phyloP scores from a whole-genome alignment of 2,329 filamentous ascomycete genomes.

The Coniochaeta ligniaria region DNA sequence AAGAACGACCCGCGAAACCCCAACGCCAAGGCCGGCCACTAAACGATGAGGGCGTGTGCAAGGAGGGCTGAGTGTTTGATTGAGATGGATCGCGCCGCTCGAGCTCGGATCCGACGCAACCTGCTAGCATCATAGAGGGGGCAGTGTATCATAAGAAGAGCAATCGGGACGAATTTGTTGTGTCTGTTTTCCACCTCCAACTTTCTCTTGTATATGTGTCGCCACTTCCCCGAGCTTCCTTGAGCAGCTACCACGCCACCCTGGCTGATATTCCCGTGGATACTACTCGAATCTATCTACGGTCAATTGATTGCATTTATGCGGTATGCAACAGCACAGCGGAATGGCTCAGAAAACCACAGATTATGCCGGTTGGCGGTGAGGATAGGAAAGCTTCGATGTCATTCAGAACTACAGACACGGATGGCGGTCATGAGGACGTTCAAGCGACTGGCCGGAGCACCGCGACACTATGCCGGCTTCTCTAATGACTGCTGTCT shows the following conservation, averaged over 20 bases:
- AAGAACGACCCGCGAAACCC: conserved; percentile 96
- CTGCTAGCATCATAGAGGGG: conserved; percentile 10
- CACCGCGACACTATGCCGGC: too few species aligned
- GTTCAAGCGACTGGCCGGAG: too few species aligned
- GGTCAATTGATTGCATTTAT: neutral
- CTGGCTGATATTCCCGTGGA: neutral
- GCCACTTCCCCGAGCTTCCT: neutral
- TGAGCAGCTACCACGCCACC: neutral
- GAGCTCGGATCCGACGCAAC: neutral
- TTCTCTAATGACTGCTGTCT: too few species aligned
- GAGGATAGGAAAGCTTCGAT: too few species aligned
- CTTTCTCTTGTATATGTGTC: neutral
- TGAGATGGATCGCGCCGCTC: conserved; percentile 10
- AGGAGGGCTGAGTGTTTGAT: neutral
- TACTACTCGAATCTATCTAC: neutral
- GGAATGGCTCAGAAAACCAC: neutral
- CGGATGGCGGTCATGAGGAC: too few species aligned
- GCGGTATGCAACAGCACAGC: neutral
- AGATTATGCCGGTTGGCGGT: too few species aligned
- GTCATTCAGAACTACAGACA: too few species aligned
- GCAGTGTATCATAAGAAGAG: conserved; percentile 24
- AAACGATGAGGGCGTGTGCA: conserved; percentile 16
- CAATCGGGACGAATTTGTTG: neutral
- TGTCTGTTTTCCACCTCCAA: neutral
- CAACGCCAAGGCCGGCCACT: conserved; percentile 40